These are phyloP conservation scores for Gaertneriomyces sp. DNA, from an alignment of 192 early-diverging fungal species.

Conservation along the genomic window DNA sequence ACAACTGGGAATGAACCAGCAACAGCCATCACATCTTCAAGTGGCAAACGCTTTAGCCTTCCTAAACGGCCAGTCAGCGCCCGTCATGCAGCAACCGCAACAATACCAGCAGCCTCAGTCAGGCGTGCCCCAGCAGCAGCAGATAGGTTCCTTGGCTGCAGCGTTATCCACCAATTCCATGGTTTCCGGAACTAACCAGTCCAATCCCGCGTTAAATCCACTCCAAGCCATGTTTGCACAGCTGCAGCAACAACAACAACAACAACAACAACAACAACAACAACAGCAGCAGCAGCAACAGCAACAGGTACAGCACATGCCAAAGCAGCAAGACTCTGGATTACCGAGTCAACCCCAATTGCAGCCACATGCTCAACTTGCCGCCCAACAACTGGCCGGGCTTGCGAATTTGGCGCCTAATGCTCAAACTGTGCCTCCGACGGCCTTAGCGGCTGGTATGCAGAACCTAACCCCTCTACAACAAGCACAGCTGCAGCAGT, in stretches of 20 bases:
- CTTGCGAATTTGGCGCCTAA: too few relatives aligned
- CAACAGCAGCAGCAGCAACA: background rate
- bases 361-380: background rate
- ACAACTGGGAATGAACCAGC: background rate
- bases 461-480: slow-evolving; percentile 16
- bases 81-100: background rate
- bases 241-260: slow-evolving; percentile 29
- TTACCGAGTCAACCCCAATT: background rate
- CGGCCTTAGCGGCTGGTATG: background rate
- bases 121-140: slow-evolving; percentile 4
- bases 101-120: slow-evolving; percentile 7
- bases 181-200: too few relatives aligned
- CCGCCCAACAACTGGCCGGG: background rate
- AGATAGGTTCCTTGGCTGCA: background rate
- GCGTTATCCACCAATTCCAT: slow-evolving; percentile 1
- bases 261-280: background rate
- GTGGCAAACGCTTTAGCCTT: background rate
- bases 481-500: slow-evolving; percentile 23
- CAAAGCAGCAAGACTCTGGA: background rate
- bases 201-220: slow-evolving; percentile 4
- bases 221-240: slow-evolving; percentile 30
- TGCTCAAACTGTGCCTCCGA: too few relatives aligned
- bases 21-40: background rate
- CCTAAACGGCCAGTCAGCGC: background rate
- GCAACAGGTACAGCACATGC: background rate